These are phyloP conservation scores for Botrytis tulipae DNA, from an alignment of 2,329 filamentous ascomycete genomes.

Conservation along the genomic window DNA sequence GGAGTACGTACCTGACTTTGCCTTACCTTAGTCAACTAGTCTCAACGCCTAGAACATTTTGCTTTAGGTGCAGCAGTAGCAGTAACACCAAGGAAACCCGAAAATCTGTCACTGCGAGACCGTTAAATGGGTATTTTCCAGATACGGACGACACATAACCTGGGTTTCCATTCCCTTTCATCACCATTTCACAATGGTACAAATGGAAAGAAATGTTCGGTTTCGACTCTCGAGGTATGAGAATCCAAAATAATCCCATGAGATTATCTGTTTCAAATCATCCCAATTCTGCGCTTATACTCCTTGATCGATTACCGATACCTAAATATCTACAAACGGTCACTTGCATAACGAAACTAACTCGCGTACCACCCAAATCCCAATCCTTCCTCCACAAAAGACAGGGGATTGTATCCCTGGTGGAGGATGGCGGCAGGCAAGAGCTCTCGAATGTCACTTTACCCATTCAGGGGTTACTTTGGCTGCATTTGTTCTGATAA, in stretches of 20 bases:
- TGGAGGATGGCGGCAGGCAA: background rate
- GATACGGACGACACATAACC: background rate
- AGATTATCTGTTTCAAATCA: background rate
- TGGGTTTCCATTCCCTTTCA: background rate
- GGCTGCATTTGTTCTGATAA: background rate
- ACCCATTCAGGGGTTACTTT: background rate
- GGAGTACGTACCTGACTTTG: background rate
- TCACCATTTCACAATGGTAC: background rate
- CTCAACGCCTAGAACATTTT: background rate
- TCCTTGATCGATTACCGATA: background rate
- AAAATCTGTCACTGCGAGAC: background rate
- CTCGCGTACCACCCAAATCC: background rate
- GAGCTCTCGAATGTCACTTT: conserved; percentile 4
- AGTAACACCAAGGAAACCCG: background rate
- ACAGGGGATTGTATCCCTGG: background rate
- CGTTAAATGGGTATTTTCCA: background rate
- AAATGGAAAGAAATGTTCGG: background rate
- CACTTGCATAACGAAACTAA: conserved; percentile 1
- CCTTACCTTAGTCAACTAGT: background rate
- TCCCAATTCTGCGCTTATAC: background rate
- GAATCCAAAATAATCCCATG: background rate
- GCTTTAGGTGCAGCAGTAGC: background rate
- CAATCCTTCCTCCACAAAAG: conserved; percentile 2
- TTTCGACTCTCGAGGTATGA: background rate
- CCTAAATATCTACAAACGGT: background rate